Evolutionary conservation across 352 stramenopile genomes (phyloP), one percentile per base, ranked within the genome.

Genomic region (Halophytophthora polymorphica): DNA sequence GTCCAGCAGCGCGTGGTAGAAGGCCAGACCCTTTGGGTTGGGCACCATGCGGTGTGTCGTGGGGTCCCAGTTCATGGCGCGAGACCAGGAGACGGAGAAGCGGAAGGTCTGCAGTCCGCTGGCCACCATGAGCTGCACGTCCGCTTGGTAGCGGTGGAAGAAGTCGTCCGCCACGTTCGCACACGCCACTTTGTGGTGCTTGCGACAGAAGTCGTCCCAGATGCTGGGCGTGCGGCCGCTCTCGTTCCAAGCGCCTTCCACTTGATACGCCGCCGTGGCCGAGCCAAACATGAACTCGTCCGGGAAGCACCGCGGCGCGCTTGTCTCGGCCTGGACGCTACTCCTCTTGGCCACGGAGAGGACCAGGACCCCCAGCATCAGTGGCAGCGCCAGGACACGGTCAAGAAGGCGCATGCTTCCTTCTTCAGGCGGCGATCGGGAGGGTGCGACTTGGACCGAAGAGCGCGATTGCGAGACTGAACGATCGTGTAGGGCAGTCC

Each of bases 101-200:
- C 93, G 82, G 61, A 97, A 98, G 23, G 84, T 80, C 50, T 93
- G 77, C 12, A 98, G 53, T n/a, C 92, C 90, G 36, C 97, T 71
- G 28, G 72, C 61, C 39, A 90, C 83, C 89, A 98, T 98, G 25
- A 98, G 66, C 48, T 85, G 57, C n/a, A 99, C 78, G 65, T 99
- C 96, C 35, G 93, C 58, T 35, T 86, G 59, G 61, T 86, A 97
- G 34, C 76, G 73, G 65, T 98, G 79, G 57, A 96, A 95, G 56
- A 98, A 95, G 71, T 98, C 94, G 69, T 93, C 95, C 6, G 91
- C 92, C 15, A 98, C 71, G 61, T 98, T 86, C 25, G 92, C 95
- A 17, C 69, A 97, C 28, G 93, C 74, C 19, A 84, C 50, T 46
- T 89, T 68, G 21, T 74, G 56, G 18, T 88, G 65, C 13, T 70